Conservation (phyloP, 2,329 filamentous ascomycete species). For the Tricladium varicosporioides region DNA sequence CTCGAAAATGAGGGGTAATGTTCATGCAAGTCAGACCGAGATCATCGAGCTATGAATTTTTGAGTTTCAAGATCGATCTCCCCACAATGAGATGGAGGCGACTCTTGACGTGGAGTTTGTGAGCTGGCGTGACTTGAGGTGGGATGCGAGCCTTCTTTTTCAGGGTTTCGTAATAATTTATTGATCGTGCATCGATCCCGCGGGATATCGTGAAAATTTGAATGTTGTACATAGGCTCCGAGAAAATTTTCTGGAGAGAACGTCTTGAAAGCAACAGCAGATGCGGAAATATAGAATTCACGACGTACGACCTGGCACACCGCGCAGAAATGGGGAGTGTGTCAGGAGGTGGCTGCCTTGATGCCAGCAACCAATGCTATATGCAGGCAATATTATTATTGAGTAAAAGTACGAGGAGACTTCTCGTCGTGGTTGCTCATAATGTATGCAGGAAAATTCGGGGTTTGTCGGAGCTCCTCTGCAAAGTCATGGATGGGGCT, state of each 20-base stretch:
- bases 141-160: neutral
- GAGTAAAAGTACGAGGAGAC: neutral
- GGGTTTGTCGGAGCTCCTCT: neutral
- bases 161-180: neutral
- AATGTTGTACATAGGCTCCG: neutral
- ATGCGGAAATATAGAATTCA: neutral
- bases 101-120: too few relatives aligned
- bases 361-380: neutral
- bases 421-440: neutral
- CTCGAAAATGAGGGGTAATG: neutral
- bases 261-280: neutral
- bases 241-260: too few relatives aligned
- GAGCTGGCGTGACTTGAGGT: too few relatives aligned
- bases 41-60: neutral
- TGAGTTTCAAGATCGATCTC: neutral
- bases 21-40: neutral
- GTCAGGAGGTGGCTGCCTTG: neutral
- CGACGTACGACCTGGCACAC: neutral
- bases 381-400: neutral
- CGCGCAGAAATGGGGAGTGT: neutral
- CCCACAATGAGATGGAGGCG: neutral
- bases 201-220: neutral
- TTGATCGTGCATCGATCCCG: neutral
- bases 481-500: neutral
- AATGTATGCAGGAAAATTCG: neutral